These are phyloP conservation scores for Penicillium brasilianum DNA, from an alignment of 2,329 filamentous ascomycete species.

Conservation along the genomic window DNA sequence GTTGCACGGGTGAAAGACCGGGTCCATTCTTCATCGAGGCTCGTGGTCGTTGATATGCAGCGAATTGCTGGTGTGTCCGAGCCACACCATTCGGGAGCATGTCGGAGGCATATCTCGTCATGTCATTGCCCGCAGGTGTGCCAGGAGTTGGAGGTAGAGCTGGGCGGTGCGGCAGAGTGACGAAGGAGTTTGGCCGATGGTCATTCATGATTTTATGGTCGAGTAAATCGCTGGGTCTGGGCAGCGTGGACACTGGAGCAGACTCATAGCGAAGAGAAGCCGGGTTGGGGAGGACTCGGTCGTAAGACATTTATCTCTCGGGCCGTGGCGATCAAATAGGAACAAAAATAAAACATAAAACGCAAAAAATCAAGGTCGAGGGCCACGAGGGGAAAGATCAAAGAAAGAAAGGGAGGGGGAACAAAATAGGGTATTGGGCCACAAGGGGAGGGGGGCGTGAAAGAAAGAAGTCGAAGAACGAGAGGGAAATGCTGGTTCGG, in stretches of 20 bases:
- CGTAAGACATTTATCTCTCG: conserved; percentile 52
- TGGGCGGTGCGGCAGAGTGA: conserved; percentile 24
- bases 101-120: conserved; percentile 26
- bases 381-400: conserved; percentile 13
- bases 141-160: not conserved
- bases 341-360: conserved; percentile 14
- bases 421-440: conserved; percentile 10
- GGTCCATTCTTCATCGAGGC: not conserved
- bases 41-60: conserved; percentile 32
- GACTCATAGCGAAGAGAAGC: conserved; percentile 49
- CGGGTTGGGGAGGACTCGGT: conserved; percentile 54
- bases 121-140: conserved; percentile 11
- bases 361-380: conserved; percentile 14
- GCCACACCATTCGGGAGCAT: conserved; percentile 24
- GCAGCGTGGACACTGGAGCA: conserved; percentile 35
- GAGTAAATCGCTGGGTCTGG: conserved; percentile 44
- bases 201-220: conserved; percentile 52
- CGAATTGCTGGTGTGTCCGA: conserved; percentile 34
- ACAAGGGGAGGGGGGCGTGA: conserved; percentile 14
- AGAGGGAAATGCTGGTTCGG: not conserved
- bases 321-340: conserved; percentile 1
- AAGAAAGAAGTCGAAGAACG: conserved; percentile 22
- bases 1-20: not conserved
- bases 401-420: conserved; percentile 3
- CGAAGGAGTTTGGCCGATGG: conserved; percentile 26